Percentiles rank a stretch among this genome's conserved stretches.
These are phyloP conservation scores for Cutaneotrichosporon curvatum DNA, from an alignment of 1,284 basidiomycete genomes.

Conservation along the genomic window DNA sequence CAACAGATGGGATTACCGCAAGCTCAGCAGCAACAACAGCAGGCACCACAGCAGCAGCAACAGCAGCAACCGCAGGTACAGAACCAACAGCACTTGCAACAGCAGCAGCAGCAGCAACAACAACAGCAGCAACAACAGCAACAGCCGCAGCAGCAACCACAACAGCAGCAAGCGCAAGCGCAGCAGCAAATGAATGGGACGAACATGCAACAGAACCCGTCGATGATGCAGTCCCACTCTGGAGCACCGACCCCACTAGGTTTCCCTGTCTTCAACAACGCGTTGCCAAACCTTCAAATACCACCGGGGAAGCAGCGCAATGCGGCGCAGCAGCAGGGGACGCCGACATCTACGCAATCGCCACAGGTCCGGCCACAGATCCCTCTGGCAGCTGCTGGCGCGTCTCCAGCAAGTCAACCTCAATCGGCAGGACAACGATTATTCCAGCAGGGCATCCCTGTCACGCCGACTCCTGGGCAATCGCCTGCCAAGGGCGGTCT, in stretches of 20 bases:
- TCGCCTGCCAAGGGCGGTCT: slow-evolving; percentile 1
- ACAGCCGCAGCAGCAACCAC: no score
- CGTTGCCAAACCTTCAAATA: slow-evolving; percentile 28
- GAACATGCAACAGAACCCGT: no score
- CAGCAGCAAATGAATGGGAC: no score
- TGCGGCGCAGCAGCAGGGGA: slow-evolving; percentile 2
- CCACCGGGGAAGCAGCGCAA: slow-evolving; percentile 33
- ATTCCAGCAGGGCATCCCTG: slow-evolving; percentile 34
- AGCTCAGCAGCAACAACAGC: slow-evolving; percentile 1
- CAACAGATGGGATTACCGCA: slow-evolving; percentile 5
- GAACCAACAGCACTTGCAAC: slow-evolving; percentile 3
- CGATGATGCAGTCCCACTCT: no score
- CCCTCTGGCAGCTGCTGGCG: slow-evolving; percentile 5
- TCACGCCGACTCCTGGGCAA: slow-evolving; percentile 10
- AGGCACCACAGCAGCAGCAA: neutral
- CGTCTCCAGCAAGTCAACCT: slow-evolving; percentile 1
- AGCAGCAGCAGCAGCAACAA: neutral
- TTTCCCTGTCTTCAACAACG: slow-evolving; percentile 16
- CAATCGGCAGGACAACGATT: slow-evolving; percentile 16
- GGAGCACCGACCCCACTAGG: slow-evolving; percentile 3
- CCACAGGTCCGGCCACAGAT: slow-evolving; percentile 20
- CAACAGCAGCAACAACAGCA: slow-evolving; percentile 1
- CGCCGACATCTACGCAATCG: slow-evolving; percentile 9
- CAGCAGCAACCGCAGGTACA: neutral
- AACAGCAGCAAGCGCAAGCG: no score